Conservation (phyloP, 768 basidiomycete genomes). For the Coprinellus micaceus region DNA sequence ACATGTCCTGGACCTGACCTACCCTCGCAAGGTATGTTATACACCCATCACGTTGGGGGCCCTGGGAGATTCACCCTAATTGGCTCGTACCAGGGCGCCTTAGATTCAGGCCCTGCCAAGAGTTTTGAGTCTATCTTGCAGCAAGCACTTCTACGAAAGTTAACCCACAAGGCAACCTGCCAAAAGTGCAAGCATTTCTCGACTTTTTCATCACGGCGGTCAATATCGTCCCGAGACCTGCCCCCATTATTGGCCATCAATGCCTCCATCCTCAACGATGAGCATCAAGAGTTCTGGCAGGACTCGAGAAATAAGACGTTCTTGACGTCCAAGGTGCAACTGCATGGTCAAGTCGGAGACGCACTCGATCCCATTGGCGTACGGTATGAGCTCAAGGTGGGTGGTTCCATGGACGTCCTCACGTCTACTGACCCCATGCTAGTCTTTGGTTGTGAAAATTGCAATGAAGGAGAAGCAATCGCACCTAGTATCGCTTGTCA, state of each 20-base stretch:
- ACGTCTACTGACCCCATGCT: neutral
- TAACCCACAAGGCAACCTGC: slow-evolving; percentile 84
- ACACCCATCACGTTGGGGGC: neutral
- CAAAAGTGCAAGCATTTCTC: slow-evolving; percentile 75
- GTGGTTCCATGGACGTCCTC: slow-evolving; percentile 19
- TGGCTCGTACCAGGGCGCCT: slow-evolving; percentile 10
- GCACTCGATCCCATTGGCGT: slow-evolving; percentile 52
- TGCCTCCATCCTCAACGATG: slow-evolving; percentile 74
- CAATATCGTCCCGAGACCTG: slow-evolving; percentile 58
- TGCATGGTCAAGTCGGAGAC: slow-evolving; percentile 59
- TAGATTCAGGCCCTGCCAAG: slow-evolving; percentile 17
- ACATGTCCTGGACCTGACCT: slow-evolving; percentile 82
- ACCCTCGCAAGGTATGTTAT: slow-evolving; percentile 71
- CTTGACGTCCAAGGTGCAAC: slow-evolving; percentile 50
- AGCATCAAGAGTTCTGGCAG: slow-evolving; percentile 71
- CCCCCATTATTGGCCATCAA: slow-evolving; percentile 88
- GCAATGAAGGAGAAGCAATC: slow-evolving; percentile 65
- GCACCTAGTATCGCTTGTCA: slow-evolving; percentile 86
- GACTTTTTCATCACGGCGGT: slow-evolving; percentile 66
- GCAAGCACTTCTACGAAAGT: slow-evolving; percentile 74
- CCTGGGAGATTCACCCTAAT: neutral
- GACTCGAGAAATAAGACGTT: slow-evolving; percentile 60
- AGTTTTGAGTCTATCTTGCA: slow-evolving; percentile 70
- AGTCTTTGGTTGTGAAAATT: slow-evolving; percentile 85
- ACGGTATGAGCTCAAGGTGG: slow-evolving; percentile 71